phyloP scores from a whole-genome alignment of 495 filamentous ascomycete genomes.

The Aspergillus steynii region DNA sequence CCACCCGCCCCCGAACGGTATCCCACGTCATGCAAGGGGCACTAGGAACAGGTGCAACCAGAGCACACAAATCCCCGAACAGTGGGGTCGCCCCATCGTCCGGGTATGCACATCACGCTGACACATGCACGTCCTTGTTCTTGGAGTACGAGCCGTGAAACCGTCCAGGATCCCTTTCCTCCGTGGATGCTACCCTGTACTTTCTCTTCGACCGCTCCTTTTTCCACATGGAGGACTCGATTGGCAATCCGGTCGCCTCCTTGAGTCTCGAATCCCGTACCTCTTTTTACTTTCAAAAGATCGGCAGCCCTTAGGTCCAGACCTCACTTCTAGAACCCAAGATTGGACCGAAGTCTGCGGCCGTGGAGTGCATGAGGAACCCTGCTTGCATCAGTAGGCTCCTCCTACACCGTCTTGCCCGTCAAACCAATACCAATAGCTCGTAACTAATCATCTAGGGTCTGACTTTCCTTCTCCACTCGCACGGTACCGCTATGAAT shows the following conservation, averaged over 20 bases:
- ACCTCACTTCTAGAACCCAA: neutral
- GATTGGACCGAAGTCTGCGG: neutral
- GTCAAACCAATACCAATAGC: neutral
- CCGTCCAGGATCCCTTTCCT: neutral
- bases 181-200: neutral
- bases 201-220: neutral
- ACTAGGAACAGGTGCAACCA: conserved; percentile 13
- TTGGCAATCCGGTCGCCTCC: neutral
- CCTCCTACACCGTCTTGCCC: neutral
- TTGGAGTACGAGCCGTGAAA: neutral
- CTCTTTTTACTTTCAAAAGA: neutral
- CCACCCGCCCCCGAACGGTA: neutral
- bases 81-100: conserved; percentile 6
- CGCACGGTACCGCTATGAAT: neutral
- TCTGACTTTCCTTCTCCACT: neutral
- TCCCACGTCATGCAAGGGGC: conserved; percentile 30
- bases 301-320: neutral
- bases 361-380: neutral
- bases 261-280: neutral
- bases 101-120: conserved; percentile 1
- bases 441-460: neutral
- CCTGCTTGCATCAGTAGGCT: neutral
- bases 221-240: neutral
- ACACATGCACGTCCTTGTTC: neutral
- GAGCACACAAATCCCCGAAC: conserved; percentile 10